A percentile compares a stretch with the other conserved stretches of the same genome.
These are phyloP conservation scores for Canna indica DNA, from an alignment of 176 grass and related monocot species.

Conservation along the genomic window DNA sequence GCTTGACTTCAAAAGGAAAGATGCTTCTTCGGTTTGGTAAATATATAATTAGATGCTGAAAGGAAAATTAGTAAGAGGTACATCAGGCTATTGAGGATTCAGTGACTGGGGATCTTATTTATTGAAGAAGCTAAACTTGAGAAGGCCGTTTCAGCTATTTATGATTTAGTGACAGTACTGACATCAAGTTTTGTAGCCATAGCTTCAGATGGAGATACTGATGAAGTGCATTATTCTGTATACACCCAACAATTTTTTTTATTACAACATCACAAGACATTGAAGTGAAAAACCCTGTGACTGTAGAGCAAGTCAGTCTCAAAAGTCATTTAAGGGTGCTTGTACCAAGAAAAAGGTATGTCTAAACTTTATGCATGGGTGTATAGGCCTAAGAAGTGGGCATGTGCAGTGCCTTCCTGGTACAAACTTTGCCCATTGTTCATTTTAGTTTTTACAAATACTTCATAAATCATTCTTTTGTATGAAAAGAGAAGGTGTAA, in stretches of 20 bases:
- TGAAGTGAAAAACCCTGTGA: background rate
- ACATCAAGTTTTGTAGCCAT: background rate
- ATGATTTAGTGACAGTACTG: background rate
- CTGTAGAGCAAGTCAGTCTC: no score
- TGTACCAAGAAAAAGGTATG: background rate
- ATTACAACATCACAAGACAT: background rate
- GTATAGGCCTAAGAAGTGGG: no score
- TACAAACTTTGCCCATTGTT: background rate
- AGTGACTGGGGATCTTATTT: background rate
- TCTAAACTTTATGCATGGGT: background rate
- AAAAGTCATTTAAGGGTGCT: no score
- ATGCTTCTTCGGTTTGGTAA: background rate
- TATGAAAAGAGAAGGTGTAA: background rate
- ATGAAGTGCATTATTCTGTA: background rate
- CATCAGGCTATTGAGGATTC: background rate
- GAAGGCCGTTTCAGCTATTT: background rate
- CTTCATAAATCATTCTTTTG: background rate
- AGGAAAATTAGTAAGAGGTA: background rate
- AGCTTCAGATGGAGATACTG: background rate
- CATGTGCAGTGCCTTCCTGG: no score
- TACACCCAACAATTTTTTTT: background rate
- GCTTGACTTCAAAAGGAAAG: no score
- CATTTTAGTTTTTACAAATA: background rate
- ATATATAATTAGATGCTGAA: background rate
- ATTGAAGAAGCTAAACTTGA: background rate